Evolutionary conservation across 108 stramenopile species (phyloP), one percentile per base, ranked within the genome.

Genomic region (Poteriospumella lacustris): DNA sequence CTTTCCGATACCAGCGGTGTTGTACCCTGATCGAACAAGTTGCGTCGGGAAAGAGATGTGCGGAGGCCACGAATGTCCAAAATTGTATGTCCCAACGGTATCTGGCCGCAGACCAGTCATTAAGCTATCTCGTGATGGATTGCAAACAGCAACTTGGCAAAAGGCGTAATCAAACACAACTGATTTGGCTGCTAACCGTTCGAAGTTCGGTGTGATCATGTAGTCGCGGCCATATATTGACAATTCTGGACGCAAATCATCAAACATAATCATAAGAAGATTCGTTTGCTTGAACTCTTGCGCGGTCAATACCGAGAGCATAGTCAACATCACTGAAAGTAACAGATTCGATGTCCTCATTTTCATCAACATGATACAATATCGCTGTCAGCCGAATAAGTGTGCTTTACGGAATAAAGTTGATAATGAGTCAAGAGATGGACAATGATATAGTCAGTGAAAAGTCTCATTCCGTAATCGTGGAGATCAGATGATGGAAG

Each of bases 31-130:
- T n/a, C 41, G 31, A 1, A 15, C 26, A 38, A 78, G 36, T n/a
- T 44, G 28, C 36, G 58, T 38, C 2, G 77, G 77, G 36, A 78
- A 19, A 26, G 64, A 0, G 5, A 78, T 5, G 28, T 73, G 43
- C 1, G 62, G 28, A 26, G 31, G 59, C 38, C 39, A 78, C 28
- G 31, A 34, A 19, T 70, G 43, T 5, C 33, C 28, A 33, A 78
- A 78, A 29, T 70, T 70, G 41, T 78, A 78, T 39, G 60, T 62
- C 28, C 77, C 1, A 2, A 78, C 0, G 33, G 62, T 1, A 36
- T 78, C 77, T 2, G 77, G 77, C 42, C 77, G 77, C 64, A 59
- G 67, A 19, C 77, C 77, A 26, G 77, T 68, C 1, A 78, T 1
- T n/a, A 78, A 43, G 2, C 59, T 64, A 36, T 78, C 60, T 2